Conservation (phyloP, 768 basidiomycete genomes). For the Leccinum arenicola region DNA sequence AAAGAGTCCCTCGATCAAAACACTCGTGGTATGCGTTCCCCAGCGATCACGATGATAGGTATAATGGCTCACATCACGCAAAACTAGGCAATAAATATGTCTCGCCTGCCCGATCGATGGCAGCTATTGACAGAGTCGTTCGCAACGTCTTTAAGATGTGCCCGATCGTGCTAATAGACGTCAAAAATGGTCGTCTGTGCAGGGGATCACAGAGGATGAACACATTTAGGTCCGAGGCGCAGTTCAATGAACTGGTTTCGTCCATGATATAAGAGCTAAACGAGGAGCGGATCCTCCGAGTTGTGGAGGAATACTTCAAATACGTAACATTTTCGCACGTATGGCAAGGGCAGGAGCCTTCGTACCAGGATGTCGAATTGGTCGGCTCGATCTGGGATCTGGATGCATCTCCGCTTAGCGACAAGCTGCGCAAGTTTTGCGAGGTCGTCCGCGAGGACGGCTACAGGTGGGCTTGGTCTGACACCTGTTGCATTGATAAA, state of each 20-base stretch:
- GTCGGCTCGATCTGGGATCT: background rate
- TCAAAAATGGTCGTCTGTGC: background rate
- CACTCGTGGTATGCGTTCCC: background rate
- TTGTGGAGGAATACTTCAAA: constrained; percentile 1
- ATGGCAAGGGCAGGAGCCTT: background rate
- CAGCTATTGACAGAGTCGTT: background rate
- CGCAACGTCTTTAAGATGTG: background rate
- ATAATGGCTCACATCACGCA: background rate
- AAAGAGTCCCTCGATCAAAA: background rate
- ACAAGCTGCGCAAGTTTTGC: background rate
- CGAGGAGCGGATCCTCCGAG: background rate
- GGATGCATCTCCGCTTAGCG: background rate
- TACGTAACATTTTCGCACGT: background rate
- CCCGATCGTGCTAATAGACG: background rate
- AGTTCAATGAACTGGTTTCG: background rate
- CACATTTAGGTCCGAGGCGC: background rate
- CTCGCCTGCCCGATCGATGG: background rate
- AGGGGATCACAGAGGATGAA: background rate
- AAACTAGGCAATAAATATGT: background rate
- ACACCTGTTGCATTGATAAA: background rate
- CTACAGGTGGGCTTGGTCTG: background rate
- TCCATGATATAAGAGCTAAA: background rate
- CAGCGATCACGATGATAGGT: background rate
- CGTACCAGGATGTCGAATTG: background rate
- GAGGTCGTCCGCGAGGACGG: background rate